Evolutionary conservation across 108 stramenopile species (phyloP), one percentile per base, ranked within the genome.

Genomic region (Aurantiochytrium sp.): DNA sequence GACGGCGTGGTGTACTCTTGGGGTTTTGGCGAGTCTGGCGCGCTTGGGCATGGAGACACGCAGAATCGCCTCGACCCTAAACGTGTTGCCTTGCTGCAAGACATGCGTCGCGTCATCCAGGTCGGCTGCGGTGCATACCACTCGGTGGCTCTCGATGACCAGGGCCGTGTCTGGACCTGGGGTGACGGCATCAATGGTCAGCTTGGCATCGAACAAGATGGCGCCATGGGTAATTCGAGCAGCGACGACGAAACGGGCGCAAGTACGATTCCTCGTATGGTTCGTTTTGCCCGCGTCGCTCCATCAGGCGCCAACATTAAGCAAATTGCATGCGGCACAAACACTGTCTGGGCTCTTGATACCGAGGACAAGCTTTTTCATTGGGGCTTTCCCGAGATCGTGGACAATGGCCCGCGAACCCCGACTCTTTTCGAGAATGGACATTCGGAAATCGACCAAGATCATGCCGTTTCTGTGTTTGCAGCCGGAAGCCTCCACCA

Each of bases 11-110:
- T 49, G 21, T 89, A 83, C 44, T 21, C 73, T 4, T 89, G 89
- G 42, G 89, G 89, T 1, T 58, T 72, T 64, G 89, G 89, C 23
- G 59, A 87, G 58, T 72, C 71, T 5, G 89, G 89, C 2, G 57
- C 60, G 43, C 89, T 89, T 44, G 89, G 89, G 35, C 89, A 72
- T 53, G 88, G 88, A 44, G 76, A 83, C 4, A 83, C 76, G n/a
- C 49, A 53, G 28, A 83, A 83, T 53, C 76, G 76, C 28, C 76
- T 83, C 45, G 76, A 83, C 28, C 76, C 76, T 0, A 83, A 83
- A 45, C 45, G 76, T 12, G 76, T 83, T 43, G 76, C 76, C 1
- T 35, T 83, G 10, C 76, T 83, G 3, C 49, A 83, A 23, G 76
- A 83, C 51, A 83, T 53, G 45, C 76, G 76, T 12, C 76, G 51